Evolutionary conservation across 1,139 yeast genomes (phyloP).

Genomic region (Scheffersomyces cryptocercus): DNA sequence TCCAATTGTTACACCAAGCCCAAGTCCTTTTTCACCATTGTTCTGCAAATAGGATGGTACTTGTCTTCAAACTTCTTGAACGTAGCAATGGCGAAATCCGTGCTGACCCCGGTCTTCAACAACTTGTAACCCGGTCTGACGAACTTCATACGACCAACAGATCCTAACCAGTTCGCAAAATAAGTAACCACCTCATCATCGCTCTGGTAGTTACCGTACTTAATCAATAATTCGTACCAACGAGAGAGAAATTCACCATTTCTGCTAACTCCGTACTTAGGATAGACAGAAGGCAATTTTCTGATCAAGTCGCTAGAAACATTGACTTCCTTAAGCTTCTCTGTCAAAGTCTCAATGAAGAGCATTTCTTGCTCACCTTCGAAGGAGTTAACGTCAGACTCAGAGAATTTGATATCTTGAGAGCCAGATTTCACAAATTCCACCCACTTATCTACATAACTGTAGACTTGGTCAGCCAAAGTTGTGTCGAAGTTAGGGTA

Average conservation of each 20-base stretch:
- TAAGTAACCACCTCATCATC: conserved; percentile 18
- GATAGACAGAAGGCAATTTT: conserved; percentile 25
- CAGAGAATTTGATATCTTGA: conserved; percentile 11
- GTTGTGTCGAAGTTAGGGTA: conserved; percentile 31
- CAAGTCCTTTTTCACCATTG: conserved; percentile 40
- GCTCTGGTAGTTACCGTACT: conserved; percentile 23
- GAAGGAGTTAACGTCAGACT: conserved; percentile 25
- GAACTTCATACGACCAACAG: conserved; percentile 46
- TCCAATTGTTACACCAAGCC: conserved; percentile 4
- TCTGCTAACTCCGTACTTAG: conserved; percentile 21
- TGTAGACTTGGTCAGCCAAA: conserved; percentile 32
- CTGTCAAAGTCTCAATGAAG: conserved; percentile 32
- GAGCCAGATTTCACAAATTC: conserved; percentile 9
- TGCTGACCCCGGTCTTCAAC: conserved; percentile 26
- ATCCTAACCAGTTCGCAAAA: conserved; percentile 41
- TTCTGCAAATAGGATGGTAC: conserved; percentile 43
- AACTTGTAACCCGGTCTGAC: conserved; percentile 43
- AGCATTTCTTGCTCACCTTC: conserved; percentile 38
- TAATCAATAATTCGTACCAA: conserved; percentile 34
- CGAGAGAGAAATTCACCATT: conserved; percentile 37
- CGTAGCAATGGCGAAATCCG: conserved; percentile 29
- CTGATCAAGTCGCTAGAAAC: conserved; percentile 18
- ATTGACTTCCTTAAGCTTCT: conserved; percentile 17
- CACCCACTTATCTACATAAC: conserved; percentile 29
- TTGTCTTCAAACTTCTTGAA: conserved; percentile 23